Evolutionary conservation across 129 eudicot genomes (phyloP).

Genomic region (Helianthus tuberosus): DNA sequence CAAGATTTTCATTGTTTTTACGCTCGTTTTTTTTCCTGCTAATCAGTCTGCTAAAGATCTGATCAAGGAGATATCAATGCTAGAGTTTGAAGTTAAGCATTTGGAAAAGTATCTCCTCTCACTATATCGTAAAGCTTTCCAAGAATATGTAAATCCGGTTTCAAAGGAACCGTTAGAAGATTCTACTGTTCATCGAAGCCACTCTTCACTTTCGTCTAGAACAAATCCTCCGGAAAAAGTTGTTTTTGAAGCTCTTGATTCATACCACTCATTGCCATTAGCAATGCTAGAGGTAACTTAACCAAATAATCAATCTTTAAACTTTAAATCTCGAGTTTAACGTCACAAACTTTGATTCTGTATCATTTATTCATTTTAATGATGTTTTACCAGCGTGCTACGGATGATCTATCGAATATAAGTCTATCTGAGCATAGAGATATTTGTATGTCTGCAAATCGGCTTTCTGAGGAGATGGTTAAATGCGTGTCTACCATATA

Average conservation of each 20-base stretch:
- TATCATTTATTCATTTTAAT: background rate
- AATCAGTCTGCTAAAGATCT: conserved; percentile 76
- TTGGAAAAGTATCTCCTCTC: conserved; percentile 76
- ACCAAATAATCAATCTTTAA: conserved; percentile 4
- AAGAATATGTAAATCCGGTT: conserved; percentile 28
- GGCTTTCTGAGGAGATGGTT: conserved; percentile 84
- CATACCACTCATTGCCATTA: conserved; percentile 75
- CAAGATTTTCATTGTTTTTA: conserved; percentile 10
- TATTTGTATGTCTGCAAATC: conserved; percentile 55
- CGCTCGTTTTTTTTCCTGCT: background rate
- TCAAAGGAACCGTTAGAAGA: conserved; percentile 37
- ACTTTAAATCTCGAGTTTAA: background rate
- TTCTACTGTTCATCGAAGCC: conserved; percentile 63
- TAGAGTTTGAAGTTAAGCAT: conserved; percentile 72
- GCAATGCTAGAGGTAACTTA: conserved; percentile 72
- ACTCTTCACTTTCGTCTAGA: conserved; percentile 70
- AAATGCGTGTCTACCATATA: conserved; percentile 68
- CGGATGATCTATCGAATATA: conserved; percentile 41
- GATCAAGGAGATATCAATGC: conserved; percentile 66
- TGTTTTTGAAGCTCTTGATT: conserved; percentile 50
- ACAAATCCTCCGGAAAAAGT: conserved; percentile 41
- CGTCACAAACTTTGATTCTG: conserved; percentile 1
- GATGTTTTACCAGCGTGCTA: conserved; percentile 40
- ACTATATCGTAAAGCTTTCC: conserved; percentile 56
- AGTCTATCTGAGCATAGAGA: conserved; percentile 53